Conservation (phyloP, 1,139 yeast genomes). For the Nakaseomyces uthaithaninus region DNA sequence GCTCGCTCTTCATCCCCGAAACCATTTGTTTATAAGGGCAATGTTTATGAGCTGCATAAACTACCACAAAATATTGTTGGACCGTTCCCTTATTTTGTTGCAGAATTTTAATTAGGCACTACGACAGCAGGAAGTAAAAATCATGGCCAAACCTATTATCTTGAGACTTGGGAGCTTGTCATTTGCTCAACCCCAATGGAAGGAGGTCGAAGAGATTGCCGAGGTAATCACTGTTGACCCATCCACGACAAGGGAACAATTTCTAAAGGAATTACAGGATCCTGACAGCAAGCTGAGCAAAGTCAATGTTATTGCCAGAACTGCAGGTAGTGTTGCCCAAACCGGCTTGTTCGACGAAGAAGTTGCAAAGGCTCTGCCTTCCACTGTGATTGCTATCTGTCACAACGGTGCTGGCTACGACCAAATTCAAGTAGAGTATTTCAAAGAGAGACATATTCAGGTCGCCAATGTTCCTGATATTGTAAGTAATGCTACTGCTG, state of each 20-base stretch:
- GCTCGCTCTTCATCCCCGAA: no score
- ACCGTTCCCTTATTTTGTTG: no score
- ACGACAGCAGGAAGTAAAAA: no score
- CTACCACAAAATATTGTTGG: no score
- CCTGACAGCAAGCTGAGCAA: constrained; percentile 39
- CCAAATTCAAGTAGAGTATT: constrained; percentile 50
- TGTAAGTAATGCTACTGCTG: constrained; percentile 78
- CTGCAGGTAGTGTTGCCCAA: constrained; percentile 38
- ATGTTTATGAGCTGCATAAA: no score
- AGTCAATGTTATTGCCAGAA: constrained; percentile 44
- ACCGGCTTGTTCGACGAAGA: constrained; percentile 79
- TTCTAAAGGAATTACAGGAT: constrained; percentile 40
- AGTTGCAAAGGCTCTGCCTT: constrained; percentile 52
- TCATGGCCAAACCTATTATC: constrained; percentile 41
- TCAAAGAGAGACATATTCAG: constrained; percentile 42
- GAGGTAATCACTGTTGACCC: constrained; percentile 40
- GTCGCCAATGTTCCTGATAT: constrained; percentile 64
- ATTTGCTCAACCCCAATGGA: constrained; percentile 53
- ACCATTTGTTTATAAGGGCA: no score
- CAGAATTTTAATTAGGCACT: no score
- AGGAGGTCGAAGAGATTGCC: constrained; percentile 39
- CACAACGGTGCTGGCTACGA: constrained; percentile 96
- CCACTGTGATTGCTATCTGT: constrained; percentile 52
- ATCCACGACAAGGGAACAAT: constrained; percentile 45
- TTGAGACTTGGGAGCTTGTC: constrained; percentile 49